These are phyloP conservation scores for Bruguiera sexangula DNA, from an alignment of 345 rosid genomes.

Conservation along the genomic window DNA sequence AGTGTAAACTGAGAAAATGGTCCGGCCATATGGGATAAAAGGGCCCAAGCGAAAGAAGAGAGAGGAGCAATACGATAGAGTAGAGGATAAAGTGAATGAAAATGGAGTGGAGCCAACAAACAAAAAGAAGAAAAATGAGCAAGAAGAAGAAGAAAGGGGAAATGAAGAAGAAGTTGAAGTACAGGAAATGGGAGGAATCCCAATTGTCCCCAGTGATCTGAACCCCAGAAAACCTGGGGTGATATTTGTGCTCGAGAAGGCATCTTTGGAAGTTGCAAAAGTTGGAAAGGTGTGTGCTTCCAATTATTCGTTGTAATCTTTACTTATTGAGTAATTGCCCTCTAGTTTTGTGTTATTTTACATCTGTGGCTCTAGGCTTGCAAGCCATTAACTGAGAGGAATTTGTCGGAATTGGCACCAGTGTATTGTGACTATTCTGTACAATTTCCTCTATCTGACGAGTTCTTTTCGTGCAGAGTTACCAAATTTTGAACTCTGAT, in stretches of 20 bases:
- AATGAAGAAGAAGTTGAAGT: constrained; percentile 25
- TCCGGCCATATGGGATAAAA: constrained; percentile 56
- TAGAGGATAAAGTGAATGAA: constrained; percentile 15
- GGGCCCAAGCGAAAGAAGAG: constrained; percentile 50
- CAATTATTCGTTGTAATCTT: background rate
- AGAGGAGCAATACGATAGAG: background rate
- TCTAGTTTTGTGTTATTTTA: background rate
- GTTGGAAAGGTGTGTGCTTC: constrained; percentile 68
- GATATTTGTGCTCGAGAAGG: constrained; percentile 77
- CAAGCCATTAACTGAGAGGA: too few species aligned
- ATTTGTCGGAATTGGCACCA: background rate
- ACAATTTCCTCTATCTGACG: background rate
- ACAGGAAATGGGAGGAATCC: constrained; percentile 53
- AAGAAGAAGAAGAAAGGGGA: constrained; percentile 22
- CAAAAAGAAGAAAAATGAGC: constrained; percentile 20
- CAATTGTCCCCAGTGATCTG: constrained; percentile 34
- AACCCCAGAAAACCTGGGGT: constrained; percentile 40
- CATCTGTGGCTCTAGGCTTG: too few species aligned
- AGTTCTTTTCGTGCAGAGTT: constrained; percentile 45
- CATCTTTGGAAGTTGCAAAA: constrained; percentile 88
- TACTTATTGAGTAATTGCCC: background rate
- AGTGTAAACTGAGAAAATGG: constrained; percentile 36
- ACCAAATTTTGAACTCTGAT: constrained; percentile 82
- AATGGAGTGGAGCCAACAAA: constrained; percentile 25
- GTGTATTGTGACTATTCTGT: background rate